A percentile compares a stretch with the other conserved stretches of the same genome.
Conservation (phyloP, 805 yeast species). For the Saccharomyces kudriavzevii region DNA sequence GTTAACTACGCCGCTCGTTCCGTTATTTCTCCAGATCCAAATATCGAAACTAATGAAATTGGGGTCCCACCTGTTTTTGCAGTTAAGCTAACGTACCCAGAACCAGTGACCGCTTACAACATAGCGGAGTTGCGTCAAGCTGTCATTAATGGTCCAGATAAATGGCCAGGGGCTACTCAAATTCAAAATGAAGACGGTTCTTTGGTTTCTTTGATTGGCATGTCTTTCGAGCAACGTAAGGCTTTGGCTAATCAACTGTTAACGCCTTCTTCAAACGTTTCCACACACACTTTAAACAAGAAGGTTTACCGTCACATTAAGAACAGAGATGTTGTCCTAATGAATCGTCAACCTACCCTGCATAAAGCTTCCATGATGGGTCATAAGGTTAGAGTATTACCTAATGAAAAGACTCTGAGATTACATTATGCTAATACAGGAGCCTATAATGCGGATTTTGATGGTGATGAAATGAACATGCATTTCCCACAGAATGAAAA, state of each 20-base stretch:
- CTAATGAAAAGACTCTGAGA: slow-evolving; percentile 94
- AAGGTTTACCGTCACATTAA: slow-evolving; percentile 92
- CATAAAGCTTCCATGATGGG: slow-evolving; percentile 99
- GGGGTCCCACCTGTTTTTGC: slow-evolving; percentile 99
- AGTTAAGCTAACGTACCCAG: slow-evolving; percentile 89
- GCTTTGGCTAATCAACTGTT: slow-evolving; percentile 89
- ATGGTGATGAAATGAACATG: slow-evolving; percentile 99
- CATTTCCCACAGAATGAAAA: slow-evolving; percentile 98
- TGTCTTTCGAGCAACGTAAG: slow-evolving; percentile 89
- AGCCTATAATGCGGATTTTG: slow-evolving; percentile 97
- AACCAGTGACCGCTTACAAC: slow-evolving; percentile 91
- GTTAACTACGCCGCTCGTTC: slow-evolving; percentile 98
- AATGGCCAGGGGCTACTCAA: slow-evolving; percentile 98
- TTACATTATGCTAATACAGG: slow-evolving; percentile 98
- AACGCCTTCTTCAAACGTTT: slow-evolving; percentile 66
- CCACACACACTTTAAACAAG: slow-evolving; percentile 65
- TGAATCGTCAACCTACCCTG: slow-evolving; percentile 98
- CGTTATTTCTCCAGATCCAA: slow-evolving; percentile 98
- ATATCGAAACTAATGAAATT: slow-evolving; percentile 92
- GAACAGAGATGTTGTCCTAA: slow-evolving; percentile 88
- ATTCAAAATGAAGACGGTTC: slow-evolving; percentile 94
- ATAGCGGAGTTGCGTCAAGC: slow-evolving; percentile 87
- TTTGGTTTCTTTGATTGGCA: slow-evolving; percentile 69
- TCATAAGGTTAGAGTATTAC: slow-evolving; percentile 91
- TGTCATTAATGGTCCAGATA: slow-evolving; percentile 93